Evolutionary conservation across 1,284 basidiomycete species (phyloP).

Genomic region (Bjerkandera adusta): DNA sequence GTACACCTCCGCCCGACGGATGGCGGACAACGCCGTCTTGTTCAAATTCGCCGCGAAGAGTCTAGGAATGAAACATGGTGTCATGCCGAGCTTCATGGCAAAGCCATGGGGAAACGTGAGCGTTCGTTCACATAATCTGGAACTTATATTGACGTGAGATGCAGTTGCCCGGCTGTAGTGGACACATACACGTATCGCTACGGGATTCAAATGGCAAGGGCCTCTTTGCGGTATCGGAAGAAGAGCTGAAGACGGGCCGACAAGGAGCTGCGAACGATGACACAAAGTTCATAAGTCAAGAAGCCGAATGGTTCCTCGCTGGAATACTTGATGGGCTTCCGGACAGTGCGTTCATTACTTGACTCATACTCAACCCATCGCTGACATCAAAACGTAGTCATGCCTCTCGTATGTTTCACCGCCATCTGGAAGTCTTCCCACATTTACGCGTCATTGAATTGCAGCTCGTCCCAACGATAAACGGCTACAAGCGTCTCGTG

Average conservation of each 20-base stretch:
- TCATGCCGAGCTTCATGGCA: conserved; percentile 97
- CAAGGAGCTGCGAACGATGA: conserved; percentile 75
- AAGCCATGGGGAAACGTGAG: conserved; percentile 91
- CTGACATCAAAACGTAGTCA: conserved; percentile 37
- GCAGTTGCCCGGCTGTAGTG: conserved; percentile 88
- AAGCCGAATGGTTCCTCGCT: conserved; percentile 91
- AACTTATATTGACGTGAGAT: conserved; percentile 2
- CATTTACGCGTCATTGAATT: background rate
- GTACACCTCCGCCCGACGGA: conserved; percentile 80
- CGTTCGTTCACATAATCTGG: conserved; percentile 13
- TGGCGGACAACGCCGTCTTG: conserved; percentile 93
- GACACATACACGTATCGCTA: conserved; percentile 91
- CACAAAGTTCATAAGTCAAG: conserved; percentile 80
- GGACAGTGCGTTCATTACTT: conserved; percentile 58
- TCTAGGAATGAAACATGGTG: conserved; percentile 83
- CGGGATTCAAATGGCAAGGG: conserved; percentile 71
- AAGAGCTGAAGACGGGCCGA: conserved; percentile 61
- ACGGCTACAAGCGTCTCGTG: conserved; percentile 96
- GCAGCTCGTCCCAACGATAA: conserved; percentile 89
- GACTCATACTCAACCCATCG: background rate
- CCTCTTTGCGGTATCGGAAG: conserved; percentile 70
- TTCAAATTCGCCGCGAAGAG: conserved; percentile 95
- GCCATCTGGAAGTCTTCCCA: background rate
- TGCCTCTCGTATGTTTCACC: conserved; percentile 24
- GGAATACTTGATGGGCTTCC: conserved; percentile 87